Percentiles rank a stretch among this genome's conserved stretches.
Evolutionary conservation across 2,329 filamentous ascomycete genomes (phyloP).

Genomic region (Fusarium brachygibbosum): DNA sequence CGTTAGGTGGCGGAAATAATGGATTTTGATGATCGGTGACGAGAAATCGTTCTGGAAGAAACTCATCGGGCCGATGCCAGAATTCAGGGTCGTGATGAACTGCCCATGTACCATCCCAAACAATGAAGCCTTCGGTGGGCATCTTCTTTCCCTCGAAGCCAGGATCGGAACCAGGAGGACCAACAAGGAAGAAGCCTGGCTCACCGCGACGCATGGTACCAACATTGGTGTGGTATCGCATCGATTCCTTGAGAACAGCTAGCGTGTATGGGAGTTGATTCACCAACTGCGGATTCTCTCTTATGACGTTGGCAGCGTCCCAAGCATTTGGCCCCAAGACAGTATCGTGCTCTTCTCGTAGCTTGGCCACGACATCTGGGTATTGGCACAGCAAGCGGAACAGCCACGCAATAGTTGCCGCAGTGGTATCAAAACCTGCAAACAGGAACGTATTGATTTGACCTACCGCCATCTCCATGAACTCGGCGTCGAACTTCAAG

Average conservation of each 20-base stretch:
- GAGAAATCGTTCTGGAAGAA: conserved; percentile 40
- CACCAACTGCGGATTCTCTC: conserved; percentile 44
- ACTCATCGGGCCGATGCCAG: conserved; percentile 34
- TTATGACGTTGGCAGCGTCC: conserved; percentile 37
- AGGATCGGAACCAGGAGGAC: conserved; percentile 20
- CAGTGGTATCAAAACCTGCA: conserved; percentile 56
- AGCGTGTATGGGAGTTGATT: conserved; percentile 55
- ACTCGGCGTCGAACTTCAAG: conserved; percentile 38
- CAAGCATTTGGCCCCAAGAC: conserved; percentile 51
- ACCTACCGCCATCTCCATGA: conserved; percentile 47
- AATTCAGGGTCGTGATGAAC: conserved; percentile 32
- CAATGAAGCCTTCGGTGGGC: conserved; percentile 51
- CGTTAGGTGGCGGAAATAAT: conserved; percentile 49
- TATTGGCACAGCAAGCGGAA: conserved; percentile 51
- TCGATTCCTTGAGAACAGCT: conserved; percentile 56
- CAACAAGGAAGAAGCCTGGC: conserved; percentile 49
- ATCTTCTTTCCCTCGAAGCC: conserved; percentile 29
- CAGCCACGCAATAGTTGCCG: conserved; percentile 54
- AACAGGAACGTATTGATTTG: conserved; percentile 57
- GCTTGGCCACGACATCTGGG: conserved; percentile 48
- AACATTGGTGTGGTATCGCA: conserved; percentile 51
- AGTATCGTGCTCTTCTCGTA: conserved; percentile 56
- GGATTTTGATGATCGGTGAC: conserved; percentile 35
- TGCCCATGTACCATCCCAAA: conserved; percentile 37
- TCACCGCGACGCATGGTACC: conserved; percentile 34